Conservation (phyloP, 202 grass and related monocot genomes). For the Digitaria exilis region DNA sequence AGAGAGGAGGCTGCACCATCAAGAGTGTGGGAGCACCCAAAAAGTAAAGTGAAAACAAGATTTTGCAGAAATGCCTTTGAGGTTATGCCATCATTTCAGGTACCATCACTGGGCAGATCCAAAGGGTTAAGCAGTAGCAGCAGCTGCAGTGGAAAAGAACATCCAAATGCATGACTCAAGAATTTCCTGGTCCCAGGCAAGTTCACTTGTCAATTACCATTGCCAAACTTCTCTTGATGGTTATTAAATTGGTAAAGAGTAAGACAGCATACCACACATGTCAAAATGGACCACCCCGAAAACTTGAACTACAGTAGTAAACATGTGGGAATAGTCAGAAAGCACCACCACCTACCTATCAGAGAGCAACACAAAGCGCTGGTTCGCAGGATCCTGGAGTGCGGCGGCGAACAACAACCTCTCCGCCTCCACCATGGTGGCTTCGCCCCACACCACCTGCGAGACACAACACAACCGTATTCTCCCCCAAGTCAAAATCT, state of each 20-base stretch:
- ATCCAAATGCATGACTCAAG: constrained; percentile 20
- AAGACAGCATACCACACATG: background rate
- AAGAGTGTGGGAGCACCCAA: background rate
- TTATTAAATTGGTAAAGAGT: constrained; percentile 7
- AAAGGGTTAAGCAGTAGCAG: background rate
- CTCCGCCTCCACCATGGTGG: constrained; percentile 93
- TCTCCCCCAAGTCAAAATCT: constrained; percentile 32
- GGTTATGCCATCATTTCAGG: background rate
- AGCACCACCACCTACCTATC: constrained; percentile 62
- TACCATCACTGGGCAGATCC: background rate
- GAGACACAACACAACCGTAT: constrained; percentile 20
- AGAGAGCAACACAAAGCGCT: constrained; percentile 84
- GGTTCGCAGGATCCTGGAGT: constrained; percentile 81
- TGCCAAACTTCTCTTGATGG: background rate
- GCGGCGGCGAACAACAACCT: constrained; percentile 69
- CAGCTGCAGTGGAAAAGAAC: background rate
- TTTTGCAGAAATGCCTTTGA: background rate
- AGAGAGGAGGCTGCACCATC: background rate
- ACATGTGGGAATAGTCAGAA: background rate
- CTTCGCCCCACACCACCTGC: constrained; percentile 92
- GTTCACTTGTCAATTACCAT: constrained; percentile 23
- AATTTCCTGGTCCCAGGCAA: background rate
- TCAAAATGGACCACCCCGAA: background rate
- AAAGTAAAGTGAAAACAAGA: background rate
- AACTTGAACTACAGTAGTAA: constrained; percentile 23